Evolutionary conservation across 2,329 filamentous ascomycete species (phyloP).

Genomic region (Hypoxylon sp.): DNA sequence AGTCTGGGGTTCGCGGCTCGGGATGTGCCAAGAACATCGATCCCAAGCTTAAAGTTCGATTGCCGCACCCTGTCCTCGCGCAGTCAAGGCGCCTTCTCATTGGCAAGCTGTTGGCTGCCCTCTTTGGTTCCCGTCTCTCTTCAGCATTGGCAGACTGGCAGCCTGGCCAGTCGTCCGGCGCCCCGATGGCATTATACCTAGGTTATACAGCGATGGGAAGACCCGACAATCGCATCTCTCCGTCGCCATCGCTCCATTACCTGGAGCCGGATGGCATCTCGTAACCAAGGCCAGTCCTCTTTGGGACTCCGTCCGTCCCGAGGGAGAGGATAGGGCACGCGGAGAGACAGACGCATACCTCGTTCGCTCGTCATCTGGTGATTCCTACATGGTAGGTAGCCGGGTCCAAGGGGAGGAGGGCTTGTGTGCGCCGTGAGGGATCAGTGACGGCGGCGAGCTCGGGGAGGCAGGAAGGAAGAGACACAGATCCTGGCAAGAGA

Average conservation of each 20-base stretch:
- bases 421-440: constrained; percentile 9
- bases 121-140: constrained; percentile 31
- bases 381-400: constrained; percentile 23
- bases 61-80: constrained; percentile 35
- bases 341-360: constrained; percentile 12
- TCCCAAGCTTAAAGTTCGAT: constrained; percentile 44
- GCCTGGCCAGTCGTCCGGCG: constrained; percentile 30
- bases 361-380: constrained; percentile 2
- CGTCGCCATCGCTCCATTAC: constrained; percentile 6
- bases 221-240: constrained; percentile 25
- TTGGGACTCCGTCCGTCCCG: constrained; percentile 16
- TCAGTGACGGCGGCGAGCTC: constrained; percentile 23
- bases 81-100: constrained; percentile 30
- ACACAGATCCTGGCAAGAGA: constrained; percentile 31
- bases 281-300: constrained; percentile 13
- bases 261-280: constrained; percentile 7
- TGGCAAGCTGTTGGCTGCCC: constrained; percentile 29
- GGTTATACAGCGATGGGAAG: neutral
- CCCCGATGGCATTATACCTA: constrained; percentile 22
- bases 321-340: neutral
- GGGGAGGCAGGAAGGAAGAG: no score
- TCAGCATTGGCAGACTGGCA: no score
- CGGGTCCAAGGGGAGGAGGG: no score
- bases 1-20: constrained; percentile 33
- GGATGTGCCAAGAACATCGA: constrained; percentile 39